phyloP scores from a whole-genome alignment of 2,329 filamentous ascomycete species.

The Emmonsia crescens region DNA sequence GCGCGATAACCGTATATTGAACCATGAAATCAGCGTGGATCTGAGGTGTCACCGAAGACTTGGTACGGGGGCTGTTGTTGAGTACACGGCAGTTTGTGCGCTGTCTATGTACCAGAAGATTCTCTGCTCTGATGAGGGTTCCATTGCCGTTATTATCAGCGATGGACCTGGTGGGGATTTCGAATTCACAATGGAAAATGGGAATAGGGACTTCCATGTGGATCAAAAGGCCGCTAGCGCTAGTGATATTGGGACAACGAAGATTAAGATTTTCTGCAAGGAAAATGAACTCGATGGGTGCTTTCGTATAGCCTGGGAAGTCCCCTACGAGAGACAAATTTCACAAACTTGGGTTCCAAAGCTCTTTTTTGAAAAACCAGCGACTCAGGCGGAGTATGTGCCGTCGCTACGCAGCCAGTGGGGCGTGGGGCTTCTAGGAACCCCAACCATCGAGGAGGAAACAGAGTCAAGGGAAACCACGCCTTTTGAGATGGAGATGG shows the following conservation, averaged over 20 bases:
- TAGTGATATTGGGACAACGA: background rate
- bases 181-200: background rate
- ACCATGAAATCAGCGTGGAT: background rate
- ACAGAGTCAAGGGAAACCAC: background rate
- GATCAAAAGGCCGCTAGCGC: background rate
- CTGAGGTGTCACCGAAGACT: background rate
- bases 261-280: background rate
- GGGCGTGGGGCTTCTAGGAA: background rate
- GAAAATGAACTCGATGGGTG: background rate
- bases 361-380: background rate
- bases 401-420: background rate
- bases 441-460: background rate
- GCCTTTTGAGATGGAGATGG: background rate
- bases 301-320: conserved; percentile 1
- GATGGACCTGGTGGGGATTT: conserved; percentile 2
- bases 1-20: background rate
- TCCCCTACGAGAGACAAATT: background rate
- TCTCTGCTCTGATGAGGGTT: background rate
- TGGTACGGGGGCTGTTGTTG: background rate
- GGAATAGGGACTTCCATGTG: background rate
- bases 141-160: background rate
- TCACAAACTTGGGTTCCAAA: background rate
- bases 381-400: background rate
- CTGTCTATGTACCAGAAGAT: background rate
- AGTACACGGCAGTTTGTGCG: background rate